Base-by-base conservation (phyloP, 768 basidiomycete species). In the Mrakia frigida region DNA sequence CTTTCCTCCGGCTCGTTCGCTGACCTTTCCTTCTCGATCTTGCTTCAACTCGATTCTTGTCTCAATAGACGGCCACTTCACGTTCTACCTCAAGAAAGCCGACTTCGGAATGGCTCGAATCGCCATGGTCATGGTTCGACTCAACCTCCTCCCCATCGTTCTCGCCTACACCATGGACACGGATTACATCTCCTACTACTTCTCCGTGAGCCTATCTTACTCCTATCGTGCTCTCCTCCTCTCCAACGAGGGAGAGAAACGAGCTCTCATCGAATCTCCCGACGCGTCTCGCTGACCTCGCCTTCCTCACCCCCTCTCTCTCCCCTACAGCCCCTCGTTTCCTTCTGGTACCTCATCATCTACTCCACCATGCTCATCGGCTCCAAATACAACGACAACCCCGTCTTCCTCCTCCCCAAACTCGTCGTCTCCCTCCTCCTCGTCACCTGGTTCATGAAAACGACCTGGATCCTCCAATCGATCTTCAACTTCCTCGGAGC, bases 141-240 rank as follows among this genome's bases (percentile, higher is more conserved):
- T 95, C 75, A 97, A 96, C 84, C 83, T 95, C 43, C 86, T 94
- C 61, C 93, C 93, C 6, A 84, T 96, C 72, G 84, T 89, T 35
- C 87, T 97, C 67, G 90, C 91, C 11, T 97, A 95, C 84, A 88
- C 89, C 61, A 94, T 96, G 93, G 89, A 94, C 85, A 93, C 92
- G 75, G 87, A 93, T 83, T 97, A 94, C 83, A 88, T 78, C 41
- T 78, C 74, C 31, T 87, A 93, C 83, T 97, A 94, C 83, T 88
- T 78, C 50, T 78, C 74, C 6, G 77, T 78, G 14, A 59, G 77
- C 41, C 16, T n/a, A 10, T n/a, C 41, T 74, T 6, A 18, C 60
- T 0, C 35, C 43, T 28, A 10, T 60, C 35, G 35, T 0, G 31
- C 5, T 14, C 35, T 37, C 14, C 5, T 25, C 18, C 13, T 10